Evolutionary conservation across 495 filamentous ascomycete genomes (phyloP), one percentile per base, ranked within the genome.

Genomic region (Penicillium odoratum): DNA sequence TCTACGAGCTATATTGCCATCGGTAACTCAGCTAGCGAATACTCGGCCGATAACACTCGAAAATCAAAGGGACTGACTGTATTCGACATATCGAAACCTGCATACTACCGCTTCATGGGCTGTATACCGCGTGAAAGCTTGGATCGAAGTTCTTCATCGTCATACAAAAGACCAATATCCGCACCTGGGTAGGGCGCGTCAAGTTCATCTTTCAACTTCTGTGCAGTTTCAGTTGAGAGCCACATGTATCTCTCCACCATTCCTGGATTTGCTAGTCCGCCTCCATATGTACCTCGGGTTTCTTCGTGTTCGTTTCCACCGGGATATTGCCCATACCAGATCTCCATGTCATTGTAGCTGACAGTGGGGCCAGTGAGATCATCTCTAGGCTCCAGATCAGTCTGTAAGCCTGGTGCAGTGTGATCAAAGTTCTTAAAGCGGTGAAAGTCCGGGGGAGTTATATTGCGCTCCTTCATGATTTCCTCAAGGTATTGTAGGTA

Each of bases 321-420:
- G 11, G 25, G 57, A 55, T 59, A 36, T 31, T 59, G 57, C 7
- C 57, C 57, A 38, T 40, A 55, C n/a, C 15, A 5, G 18, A 59
- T 36, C 25, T 28, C 57, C 51, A 53, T 53, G 51, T 61, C 54
- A 51, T 29, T 21, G 36, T 43, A 61, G 11, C 11, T 45, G 53
- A 61, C 16, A 57, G 48, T 45, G 34, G 25, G 43, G 53, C 21
- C 25, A 40, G 59, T 42, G 18, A 53, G 16, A 57, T 3, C 1
- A 50, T 54, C 49, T 54, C 59, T 61, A 42, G 59, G 59, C 54
- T 61, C 59, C 59, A 61, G 31, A 61, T 61, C 59, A 57, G 59
- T 38, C 55, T 57, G 54, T 54, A 61, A 61, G 30, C 59, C 31
- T 53, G 50, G 42, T 57, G 43, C 34, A 51, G 28, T 57, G 49